Evolutionary conservation across 306 rosid species (phyloP).

Genomic region (Lablab purpureus): DNA sequence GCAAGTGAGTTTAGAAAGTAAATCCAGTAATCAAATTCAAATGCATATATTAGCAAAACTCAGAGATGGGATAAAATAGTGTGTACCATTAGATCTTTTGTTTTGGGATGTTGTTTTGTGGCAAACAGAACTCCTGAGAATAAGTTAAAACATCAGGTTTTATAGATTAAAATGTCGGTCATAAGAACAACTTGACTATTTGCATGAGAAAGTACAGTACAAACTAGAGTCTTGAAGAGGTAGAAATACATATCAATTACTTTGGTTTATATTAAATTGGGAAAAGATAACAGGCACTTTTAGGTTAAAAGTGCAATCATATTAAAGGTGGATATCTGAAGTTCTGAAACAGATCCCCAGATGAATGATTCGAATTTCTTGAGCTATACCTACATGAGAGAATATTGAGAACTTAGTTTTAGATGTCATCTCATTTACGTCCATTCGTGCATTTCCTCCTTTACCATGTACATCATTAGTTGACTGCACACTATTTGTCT

Average conservation of each 20-base stretch:
- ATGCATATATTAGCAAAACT: neutral
- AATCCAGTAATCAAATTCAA: conserved; percentile 38
- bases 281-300: conserved; percentile 21
- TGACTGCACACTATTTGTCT: neutral
- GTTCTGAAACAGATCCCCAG: conserved; percentile 8
- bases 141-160: conserved; percentile 40
- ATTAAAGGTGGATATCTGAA: neutral
- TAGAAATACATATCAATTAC: conserved; percentile 10
- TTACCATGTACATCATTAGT: neutral
- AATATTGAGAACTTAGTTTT: conserved; percentile 20
- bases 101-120: conserved; percentile 79
- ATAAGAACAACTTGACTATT: conserved; percentile 38
- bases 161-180: conserved; percentile 31
- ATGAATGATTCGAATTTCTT: conserved; percentile 12
- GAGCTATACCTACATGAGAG: conserved; percentile 16
- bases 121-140: conserved; percentile 82
- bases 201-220: conserved; percentile 21
- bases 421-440: conserved; percentile 18
- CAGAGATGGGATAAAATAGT: conserved; percentile 27
- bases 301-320: neutral
- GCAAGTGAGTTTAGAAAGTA: conserved; percentile 46
- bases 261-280: conserved; percentile 10
- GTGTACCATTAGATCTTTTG: conserved; percentile 83
- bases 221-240: conserved; percentile 20
- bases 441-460: conserved; percentile 19